Base-by-base conservation (phyloP, 257 asterid species). In the Gentiana macrophylla region DNA sequence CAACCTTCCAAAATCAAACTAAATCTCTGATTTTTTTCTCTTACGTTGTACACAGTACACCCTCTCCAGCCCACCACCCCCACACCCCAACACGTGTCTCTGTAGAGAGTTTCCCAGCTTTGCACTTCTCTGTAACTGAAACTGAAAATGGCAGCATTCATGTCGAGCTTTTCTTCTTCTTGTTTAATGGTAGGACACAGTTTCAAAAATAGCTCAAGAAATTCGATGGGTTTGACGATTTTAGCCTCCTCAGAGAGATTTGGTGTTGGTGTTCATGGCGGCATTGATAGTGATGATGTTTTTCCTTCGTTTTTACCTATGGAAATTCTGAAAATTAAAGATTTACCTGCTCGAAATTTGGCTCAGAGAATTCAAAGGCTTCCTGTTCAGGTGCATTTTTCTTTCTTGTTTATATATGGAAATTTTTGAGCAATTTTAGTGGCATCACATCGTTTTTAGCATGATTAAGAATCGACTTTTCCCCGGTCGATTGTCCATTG, bases 251-350 rank as follows among this genome's bases (percentile, higher is more conserved):
- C 45, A 38, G 8, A 38, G 7, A 50, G 37, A 56, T 74, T 64
- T 3, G 62, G 67, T 8, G 13, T 55, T 6, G 49, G 64, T 15
- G 62, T 56, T 36, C 66, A 74, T 10, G 73, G 57, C 5, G 74
- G 50, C 13, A 63, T 51, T 0, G 74, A 35, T 8, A 35, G 41
- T 3, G 67, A 43, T 38, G 76, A 71, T 4, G 80, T 60, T 32
- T 86, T 82, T 61, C 89, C 93, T 4, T 69, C 82, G 52, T 86
- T 86, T 76, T 74, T 86, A 32, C 95, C 93, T 2, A 77, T 74
- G 63, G 89, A 86, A 66, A 77, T 86, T 52, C 53, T 71, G 60
- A 59, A 74, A n/a, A 77, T 86, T 58, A 78, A 69, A 67, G 95
- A 86, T 59, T 89, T 86, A 35, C 77, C 50, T 53, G 93, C 95